Evolutionary conservation across 208 protist genomes (phyloP).

Genomic region (Trypanosoma caninum): DNA sequence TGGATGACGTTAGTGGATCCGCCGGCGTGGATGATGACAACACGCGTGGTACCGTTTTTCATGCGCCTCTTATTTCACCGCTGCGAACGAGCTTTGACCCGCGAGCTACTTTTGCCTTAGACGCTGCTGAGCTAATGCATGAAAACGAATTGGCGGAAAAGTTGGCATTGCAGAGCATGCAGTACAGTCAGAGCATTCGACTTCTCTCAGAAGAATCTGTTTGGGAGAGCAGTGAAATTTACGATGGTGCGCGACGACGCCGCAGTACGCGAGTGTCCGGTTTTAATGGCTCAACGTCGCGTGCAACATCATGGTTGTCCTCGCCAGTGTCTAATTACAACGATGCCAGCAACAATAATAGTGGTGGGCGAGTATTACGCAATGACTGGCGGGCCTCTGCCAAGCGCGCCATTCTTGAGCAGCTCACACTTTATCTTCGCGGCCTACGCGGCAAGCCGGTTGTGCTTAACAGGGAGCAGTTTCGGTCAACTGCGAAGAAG

Average conservation of each 20-base stretch:
- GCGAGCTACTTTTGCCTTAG: slow-evolving; percentile 27
- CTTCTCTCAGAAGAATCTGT: slow-evolving; percentile 41
- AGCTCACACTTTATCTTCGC: slow-evolving; percentile 67
- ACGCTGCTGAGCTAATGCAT: slow-evolving; percentile 21
- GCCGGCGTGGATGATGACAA: background rate
- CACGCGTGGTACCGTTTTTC: slow-evolving; percentile 5
- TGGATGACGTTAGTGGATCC: background rate
- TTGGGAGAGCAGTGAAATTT: slow-evolving; percentile 29
- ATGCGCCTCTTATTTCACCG: slow-evolving; percentile 25
- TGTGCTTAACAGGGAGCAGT: slow-evolving; percentile 54
- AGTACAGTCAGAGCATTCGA: slow-evolving; percentile 41
- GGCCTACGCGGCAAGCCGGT: slow-evolving; percentile 45
- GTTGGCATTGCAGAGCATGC: slow-evolving; percentile 29
- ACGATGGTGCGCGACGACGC: slow-evolving; percentile 3
- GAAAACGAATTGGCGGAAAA: slow-evolving; percentile 23
- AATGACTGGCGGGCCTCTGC: slow-evolving; percentile 63
- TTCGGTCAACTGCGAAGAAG: slow-evolving; percentile 45
- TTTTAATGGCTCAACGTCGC: slow-evolving; percentile 17
- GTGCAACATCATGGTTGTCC: slow-evolving; percentile 23
- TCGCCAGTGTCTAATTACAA: background rate
- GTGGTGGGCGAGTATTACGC: background rate
- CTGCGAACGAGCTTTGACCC: slow-evolving; percentile 40
- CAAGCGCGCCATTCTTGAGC: slow-evolving; percentile 78
- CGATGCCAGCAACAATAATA: background rate
- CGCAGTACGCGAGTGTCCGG: slow-evolving; percentile 1